Percentiles rank a stretch among this genome's conserved stretches.
Conservation (phyloP, 108 stramenopile genomes). For the Aurantiochytrium sp. region DNA sequence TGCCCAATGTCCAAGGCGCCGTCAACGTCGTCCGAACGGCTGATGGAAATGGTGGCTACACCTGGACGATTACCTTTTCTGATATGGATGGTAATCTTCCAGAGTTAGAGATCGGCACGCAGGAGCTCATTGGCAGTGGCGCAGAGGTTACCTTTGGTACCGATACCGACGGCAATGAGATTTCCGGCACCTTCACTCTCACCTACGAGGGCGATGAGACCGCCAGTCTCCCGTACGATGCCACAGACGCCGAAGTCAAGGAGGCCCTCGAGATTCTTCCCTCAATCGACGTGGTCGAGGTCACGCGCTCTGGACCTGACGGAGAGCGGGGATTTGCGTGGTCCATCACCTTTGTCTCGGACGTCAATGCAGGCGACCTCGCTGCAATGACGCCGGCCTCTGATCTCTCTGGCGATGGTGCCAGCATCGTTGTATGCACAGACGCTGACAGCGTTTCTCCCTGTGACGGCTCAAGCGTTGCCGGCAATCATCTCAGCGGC, state of each 20-base stretch:
- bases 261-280: constrained; percentile 24
- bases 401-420: constrained; percentile 39
- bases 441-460: constrained; percentile 11
- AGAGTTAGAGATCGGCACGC: constrained; percentile 47
- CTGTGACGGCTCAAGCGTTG: not conserved
- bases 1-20: constrained; percentile 44
- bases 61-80: constrained; percentile 61
- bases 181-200: constrained; percentile 58
- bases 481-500: constrained; percentile 22
- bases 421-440: constrained; percentile 10
- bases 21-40: constrained; percentile 35
- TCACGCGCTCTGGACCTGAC: constrained; percentile 44
- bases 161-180: constrained; percentile 57
- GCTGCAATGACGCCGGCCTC: constrained; percentile 34
- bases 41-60: constrained; percentile 52
- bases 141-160: constrained; percentile 51
- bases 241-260: constrained; percentile 50
- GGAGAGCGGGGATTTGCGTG: constrained; percentile 14
- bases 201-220: constrained; percentile 62
- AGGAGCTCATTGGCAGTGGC: constrained; percentile 35
- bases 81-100: constrained; percentile 63
- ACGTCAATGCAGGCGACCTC: constrained; percentile 57
- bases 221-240: constrained; percentile 52
- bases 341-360: constrained; percentile 53
- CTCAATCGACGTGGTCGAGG: constrained; percentile 54